phyloP scores from a whole-genome alignment of 768 basidiomycete species.

The Holtermannia corniformis region DNA sequence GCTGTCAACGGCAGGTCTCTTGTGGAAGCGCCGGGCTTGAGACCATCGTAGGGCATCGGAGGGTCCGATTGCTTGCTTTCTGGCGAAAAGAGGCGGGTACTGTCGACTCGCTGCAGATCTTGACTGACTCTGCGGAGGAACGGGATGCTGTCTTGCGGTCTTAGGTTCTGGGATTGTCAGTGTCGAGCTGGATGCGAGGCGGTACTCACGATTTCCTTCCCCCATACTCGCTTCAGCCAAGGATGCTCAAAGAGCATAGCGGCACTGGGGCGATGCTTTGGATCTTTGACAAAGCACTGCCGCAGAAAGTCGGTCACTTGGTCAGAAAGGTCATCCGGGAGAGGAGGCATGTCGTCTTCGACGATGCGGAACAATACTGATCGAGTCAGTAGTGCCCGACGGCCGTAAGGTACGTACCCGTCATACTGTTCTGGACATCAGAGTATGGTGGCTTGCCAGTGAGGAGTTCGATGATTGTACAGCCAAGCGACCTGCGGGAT shows the following conservation, averaged over 20 bases:
- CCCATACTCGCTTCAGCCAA: slow-evolving; percentile 78
- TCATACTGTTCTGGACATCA: slow-evolving; percentile 80
- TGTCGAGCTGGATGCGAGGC: neutral
- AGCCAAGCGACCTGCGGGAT: slow-evolving; percentile 67
- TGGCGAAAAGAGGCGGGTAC: slow-evolving; percentile 14
- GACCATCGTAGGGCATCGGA: neutral
- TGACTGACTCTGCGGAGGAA: slow-evolving; percentile 85
- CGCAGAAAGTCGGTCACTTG: slow-evolving; percentile 67
- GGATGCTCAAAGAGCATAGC: slow-evolving; percentile 77
- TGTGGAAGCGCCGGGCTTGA: neutral
- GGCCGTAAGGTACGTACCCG: slow-evolving; percentile 53
- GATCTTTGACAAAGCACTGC: slow-evolving; percentile 87
- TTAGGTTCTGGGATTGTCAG: slow-evolving; percentile 52
- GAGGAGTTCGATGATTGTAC: slow-evolving; percentile 86
- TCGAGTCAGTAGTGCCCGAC: slow-evolving; percentile 11
- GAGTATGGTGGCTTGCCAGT: slow-evolving; percentile 87
- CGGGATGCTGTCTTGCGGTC: slow-evolving; percentile 88
- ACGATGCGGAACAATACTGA: slow-evolving; percentile 96
- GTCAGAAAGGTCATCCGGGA: slow-evolving; percentile 71
- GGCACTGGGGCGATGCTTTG: slow-evolving; percentile 69
- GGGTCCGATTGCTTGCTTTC: neutral
- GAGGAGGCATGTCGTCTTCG: slow-evolving; percentile 77
- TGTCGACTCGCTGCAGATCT: slow-evolving; percentile 66
- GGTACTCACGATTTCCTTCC: slow-evolving; percentile 57
- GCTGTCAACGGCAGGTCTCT: neutral